A percentile compares a stretch with the other conserved stretches of the same genome.
Conservation (phyloP, 768 basidiomycete genomes). For the Boletus sensibilis region DNA sequence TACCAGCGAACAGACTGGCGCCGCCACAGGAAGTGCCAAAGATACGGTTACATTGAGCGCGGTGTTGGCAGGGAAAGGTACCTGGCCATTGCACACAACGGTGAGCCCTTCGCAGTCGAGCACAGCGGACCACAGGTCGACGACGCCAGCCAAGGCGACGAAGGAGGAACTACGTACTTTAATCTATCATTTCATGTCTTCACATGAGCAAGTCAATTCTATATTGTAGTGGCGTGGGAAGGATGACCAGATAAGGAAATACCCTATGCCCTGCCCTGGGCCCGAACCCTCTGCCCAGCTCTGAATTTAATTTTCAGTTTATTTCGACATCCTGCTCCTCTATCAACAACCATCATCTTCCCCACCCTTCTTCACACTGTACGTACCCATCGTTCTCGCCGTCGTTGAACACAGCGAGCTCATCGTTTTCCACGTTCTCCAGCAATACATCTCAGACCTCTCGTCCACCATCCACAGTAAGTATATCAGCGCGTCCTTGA, state of each 20-base stretch:
- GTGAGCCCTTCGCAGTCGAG: background rate
- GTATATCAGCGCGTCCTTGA: conserved; percentile 38
- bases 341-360: conserved; percentile 49
- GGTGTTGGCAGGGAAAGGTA: too few species aligned
- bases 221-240: conserved; percentile 29
- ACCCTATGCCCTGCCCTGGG: conserved; percentile 40
- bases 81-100: background rate
- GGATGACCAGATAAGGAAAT: conserved; percentile 16
- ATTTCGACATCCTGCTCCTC: conserved; percentile 45
- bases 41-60: background rate
- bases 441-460: conserved; percentile 19
- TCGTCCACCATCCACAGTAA: conserved; percentile 40
- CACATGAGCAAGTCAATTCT: conserved; percentile 10
- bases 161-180: background rate
- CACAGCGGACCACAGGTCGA: background rate
- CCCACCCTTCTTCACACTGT: conserved; percentile 40
- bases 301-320: conserved; percentile 64
- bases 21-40: background rate
- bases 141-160: conserved; percentile 2
- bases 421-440: conserved; percentile 25
- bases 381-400: conserved; percentile 36
- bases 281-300: conserved; percentile 73
- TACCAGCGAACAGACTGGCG: background rate
- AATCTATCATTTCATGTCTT: conserved; percentile 8
- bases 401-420: conserved; percentile 36